phyloP scores from a whole-genome alignment of 1,284 basidiomycete species.

The Rhodotorula sp. region DNA sequence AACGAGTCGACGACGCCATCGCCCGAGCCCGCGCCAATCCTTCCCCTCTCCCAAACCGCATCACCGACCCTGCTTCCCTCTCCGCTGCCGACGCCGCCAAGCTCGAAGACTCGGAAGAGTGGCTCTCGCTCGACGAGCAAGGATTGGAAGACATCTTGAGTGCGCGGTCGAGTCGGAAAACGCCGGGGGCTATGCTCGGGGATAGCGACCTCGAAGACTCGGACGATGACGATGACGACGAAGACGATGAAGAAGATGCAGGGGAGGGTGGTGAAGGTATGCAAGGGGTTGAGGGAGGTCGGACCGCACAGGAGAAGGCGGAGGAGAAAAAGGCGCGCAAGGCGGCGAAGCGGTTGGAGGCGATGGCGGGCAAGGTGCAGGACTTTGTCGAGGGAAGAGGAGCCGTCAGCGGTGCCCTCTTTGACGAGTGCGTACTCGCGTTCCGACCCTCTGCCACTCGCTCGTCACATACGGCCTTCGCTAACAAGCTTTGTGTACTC shows the following conservation, averaged over 20 bases:
- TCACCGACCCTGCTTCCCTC: not conserved
- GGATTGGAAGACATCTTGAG: constrained; percentile 64
- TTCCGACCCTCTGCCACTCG: not conserved
- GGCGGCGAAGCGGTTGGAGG: constrained; percentile 67
- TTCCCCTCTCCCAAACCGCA: not conserved
- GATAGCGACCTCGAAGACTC: constrained; percentile 40
- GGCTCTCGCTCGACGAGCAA: constrained; percentile 66
- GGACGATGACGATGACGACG: constrained; percentile 36
- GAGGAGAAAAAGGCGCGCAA: constrained; percentile 47
- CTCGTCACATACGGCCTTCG: constrained; percentile 36
- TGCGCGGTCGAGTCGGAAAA: not conserved
- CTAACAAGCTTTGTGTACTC: constrained; percentile 1
- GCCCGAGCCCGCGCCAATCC: constrained; percentile 26
- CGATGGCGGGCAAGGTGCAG: constrained; percentile 78
- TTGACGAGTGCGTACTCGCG: constrained; percentile 69
- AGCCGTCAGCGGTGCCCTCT: constrained; percentile 76
- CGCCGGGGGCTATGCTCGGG: constrained; percentile 7
- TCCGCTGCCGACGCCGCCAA: not conserved
- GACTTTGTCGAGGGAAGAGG: constrained; percentile 83
- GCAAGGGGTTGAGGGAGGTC: constrained; percentile 50
- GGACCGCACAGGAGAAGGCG: constrained; percentile 17
- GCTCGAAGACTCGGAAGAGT: constrained; percentile 67
- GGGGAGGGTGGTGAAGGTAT: constrained; percentile 54
- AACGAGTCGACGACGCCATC: constrained; percentile 65
- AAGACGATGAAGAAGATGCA: constrained; percentile 40